A percentile compares a stretch with the other conserved stretches of the same genome.
phyloP scores from a whole-genome alignment of 2,329 filamentous ascomycete genomes.

The Aspergillus sp. region DNA sequence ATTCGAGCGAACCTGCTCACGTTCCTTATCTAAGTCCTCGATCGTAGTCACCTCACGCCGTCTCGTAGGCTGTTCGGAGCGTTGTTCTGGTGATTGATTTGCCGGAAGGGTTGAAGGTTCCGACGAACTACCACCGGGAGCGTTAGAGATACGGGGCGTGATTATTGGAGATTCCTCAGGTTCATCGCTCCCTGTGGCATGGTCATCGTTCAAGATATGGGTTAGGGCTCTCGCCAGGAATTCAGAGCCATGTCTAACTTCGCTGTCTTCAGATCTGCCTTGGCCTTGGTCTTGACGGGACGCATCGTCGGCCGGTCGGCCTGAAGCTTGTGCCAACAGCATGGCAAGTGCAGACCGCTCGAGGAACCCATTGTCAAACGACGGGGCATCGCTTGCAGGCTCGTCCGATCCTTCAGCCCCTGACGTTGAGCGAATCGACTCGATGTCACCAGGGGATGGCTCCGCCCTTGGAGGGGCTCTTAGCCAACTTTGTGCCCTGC shows the following conservation, averaged over 20 bases:
- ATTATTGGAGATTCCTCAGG: slow-evolving; percentile 27
- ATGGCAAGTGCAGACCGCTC: slow-evolving; percentile 37
- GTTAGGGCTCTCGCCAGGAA: slow-evolving; percentile 47
- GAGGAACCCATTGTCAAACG: slow-evolving; percentile 28
- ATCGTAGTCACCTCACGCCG: slow-evolving; percentile 55
- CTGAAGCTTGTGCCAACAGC: slow-evolving; percentile 35
- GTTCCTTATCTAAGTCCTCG: slow-evolving; percentile 77
- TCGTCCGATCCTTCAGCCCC: slow-evolving; percentile 36
- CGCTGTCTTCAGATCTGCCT: slow-evolving; percentile 30
- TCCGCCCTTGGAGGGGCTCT: slow-evolving; percentile 65
- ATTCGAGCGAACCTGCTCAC: slow-evolving; percentile 70
- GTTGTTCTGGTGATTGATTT: slow-evolving; percentile 23
- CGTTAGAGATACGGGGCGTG: slow-evolving; percentile 19
- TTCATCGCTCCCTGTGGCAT: slow-evolving; percentile 26
- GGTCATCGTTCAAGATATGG: slow-evolving; percentile 40
- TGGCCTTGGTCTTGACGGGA: slow-evolving; percentile 24
- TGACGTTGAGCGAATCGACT: slow-evolving; percentile 32
- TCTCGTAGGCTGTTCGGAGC: slow-evolving; percentile 26
- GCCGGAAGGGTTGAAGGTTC: slow-evolving; percentile 26
- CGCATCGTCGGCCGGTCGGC: slow-evolving; percentile 27
- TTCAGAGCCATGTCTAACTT: slow-evolving; percentile 36
- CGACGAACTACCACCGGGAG: slow-evolving; percentile 18
- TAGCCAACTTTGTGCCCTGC: slow-evolving; percentile 61
- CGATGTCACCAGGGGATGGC: slow-evolving; percentile 62
- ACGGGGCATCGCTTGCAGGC: slow-evolving; percentile 27